phyloP scores from a whole-genome alignment of 179 eudicot species.

The Beta lomatogona region DNA sequence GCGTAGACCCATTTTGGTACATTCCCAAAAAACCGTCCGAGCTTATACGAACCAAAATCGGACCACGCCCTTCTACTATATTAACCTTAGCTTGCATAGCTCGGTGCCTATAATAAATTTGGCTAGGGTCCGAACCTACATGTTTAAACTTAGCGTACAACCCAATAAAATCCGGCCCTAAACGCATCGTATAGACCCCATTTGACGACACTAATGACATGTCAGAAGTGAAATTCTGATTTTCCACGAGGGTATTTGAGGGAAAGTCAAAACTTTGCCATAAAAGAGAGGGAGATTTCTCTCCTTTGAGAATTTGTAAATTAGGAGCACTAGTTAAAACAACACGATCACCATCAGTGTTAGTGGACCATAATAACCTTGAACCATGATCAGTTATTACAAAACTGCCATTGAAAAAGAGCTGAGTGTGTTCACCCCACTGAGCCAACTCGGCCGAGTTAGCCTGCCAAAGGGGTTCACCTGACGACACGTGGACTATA shows the following conservation, averaged over 20 bases:
- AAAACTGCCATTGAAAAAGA: slow-evolving; percentile 78
- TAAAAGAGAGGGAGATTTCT: slow-evolving; percentile 10
- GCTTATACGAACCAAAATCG: slow-evolving; percentile 49
- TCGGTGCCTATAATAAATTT: slow-evolving; percentile 60
- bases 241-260: slow-evolving; percentile 72
- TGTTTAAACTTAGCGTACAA: slow-evolving; percentile 55
- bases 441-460: slow-evolving; percentile 27
- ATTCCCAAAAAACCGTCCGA: slow-evolving; percentile 81
- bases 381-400: slow-evolving; percentile 50
- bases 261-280: slow-evolving; percentile 90
- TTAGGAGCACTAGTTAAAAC: slow-evolving; percentile 54
- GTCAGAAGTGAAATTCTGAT: slow-evolving; percentile 76
- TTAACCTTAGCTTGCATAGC: slow-evolving; percentile 67
- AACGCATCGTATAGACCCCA: slow-evolving; percentile 64
- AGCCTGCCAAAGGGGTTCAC: slow-evolving; percentile 63
- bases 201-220: slow-evolving; percentile 68
- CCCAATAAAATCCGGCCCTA: slow-evolving; percentile 70
- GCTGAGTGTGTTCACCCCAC: slow-evolving; percentile 53
- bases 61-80: slow-evolving; percentile 54
- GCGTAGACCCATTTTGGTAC: slow-evolving; percentile 70
- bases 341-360: slow-evolving; percentile 66
- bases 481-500: slow-evolving; percentile 69
- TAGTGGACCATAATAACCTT: slow-evolving; percentile 76
- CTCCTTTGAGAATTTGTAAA: slow-evolving; percentile 38
- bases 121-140: slow-evolving; percentile 31